Percentiles rank a stretch among this genome's conserved stretches.
Conservation (phyloP, 108 stramenopile genomes). For the Poteriospumella lacustris region DNA sequence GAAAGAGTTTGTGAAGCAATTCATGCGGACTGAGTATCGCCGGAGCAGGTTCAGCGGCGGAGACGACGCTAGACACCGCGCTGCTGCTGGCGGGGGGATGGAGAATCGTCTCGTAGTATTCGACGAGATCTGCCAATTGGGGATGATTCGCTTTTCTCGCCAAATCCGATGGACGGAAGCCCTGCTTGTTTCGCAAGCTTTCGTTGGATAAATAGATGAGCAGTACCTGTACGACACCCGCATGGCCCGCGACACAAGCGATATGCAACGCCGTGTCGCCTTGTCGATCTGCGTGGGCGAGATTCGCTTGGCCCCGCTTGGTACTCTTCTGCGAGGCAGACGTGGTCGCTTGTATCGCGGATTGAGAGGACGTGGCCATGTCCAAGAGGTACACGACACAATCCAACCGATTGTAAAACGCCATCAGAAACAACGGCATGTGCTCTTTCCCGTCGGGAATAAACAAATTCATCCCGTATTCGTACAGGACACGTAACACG, state of each 20-base stretch:
- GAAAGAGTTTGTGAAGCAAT: no score
- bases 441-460: not conserved
- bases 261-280: slow-evolving; percentile 29
- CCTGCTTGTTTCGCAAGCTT: not conserved
- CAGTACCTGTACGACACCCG: not conserved
- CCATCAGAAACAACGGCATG: slow-evolving; percentile 14
- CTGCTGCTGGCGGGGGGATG: not conserved
- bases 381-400: not conserved
- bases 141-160: slow-evolving; percentile 1
- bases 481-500: slow-evolving; percentile 12
- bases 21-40: no score
- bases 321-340: not conserved
- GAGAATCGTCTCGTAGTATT: not conserved
- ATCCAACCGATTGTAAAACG: slow-evolving; percentile 11
- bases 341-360: not conserved
- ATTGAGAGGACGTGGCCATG: not conserved
- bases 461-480: slow-evolving; percentile 23
- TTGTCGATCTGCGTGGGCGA: not conserved
- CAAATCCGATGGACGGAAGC: not conserved
- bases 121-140: not conserved
- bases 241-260: not conserved
- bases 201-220: not conserved
- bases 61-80: no score
- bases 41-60: no score
- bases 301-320: not conserved